phyloP scores from a whole-genome alignment of 495 filamentous ascomycete species.

The Trypethelium eluteriae region DNA sequence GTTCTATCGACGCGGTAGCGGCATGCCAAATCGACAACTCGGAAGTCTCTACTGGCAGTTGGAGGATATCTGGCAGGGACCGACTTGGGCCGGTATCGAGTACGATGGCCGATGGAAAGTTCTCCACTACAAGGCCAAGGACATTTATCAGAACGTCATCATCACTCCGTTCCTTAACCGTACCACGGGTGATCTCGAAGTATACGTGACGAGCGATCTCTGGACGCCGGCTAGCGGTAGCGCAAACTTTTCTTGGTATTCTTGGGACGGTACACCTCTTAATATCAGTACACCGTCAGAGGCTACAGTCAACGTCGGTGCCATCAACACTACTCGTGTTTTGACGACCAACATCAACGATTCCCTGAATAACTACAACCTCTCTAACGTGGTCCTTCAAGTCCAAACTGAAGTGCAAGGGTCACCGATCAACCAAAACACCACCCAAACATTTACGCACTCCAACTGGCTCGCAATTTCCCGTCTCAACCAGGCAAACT shows the following conservation, averaged over 20 bases:
- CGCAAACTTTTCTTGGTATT: conserved; percentile 29
- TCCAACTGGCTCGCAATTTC: conserved; percentile 50
- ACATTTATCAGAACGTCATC: conserved; percentile 55
- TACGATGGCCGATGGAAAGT: conserved; percentile 61
- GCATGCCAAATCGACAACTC: conserved; percentile 52
- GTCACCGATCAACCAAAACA: conserved; percentile 46
- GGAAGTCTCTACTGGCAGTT: conserved; percentile 64
- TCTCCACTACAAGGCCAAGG: conserved; percentile 52
- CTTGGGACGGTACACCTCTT: conserved; percentile 29
- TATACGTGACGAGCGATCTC: conserved; percentile 55
- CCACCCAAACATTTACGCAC: conserved; percentile 46
- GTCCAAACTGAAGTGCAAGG: conserved; percentile 50
- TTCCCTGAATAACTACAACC: conserved; percentile 32
- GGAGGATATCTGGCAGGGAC: conserved; percentile 55
- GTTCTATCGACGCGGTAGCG: conserved; percentile 58
- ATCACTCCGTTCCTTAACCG: conserved; percentile 55
- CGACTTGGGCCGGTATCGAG: conserved; percentile 59
- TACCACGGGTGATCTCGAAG: conserved; percentile 45
- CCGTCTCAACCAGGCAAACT: conserved; percentile 44
- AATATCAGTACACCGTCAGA: conserved; percentile 20
- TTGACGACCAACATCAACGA: conserved; percentile 39
- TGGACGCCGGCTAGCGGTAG: conserved; percentile 35
- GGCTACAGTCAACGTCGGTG: conserved; percentile 44
- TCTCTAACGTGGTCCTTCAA: conserved; percentile 46
- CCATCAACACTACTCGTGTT: conserved; percentile 53